A percentile compares a stretch with the other conserved stretches of the same genome.
Conservation (phyloP, 1,284 basidiomycete species). For the Apiotrichum gracile region DNA sequence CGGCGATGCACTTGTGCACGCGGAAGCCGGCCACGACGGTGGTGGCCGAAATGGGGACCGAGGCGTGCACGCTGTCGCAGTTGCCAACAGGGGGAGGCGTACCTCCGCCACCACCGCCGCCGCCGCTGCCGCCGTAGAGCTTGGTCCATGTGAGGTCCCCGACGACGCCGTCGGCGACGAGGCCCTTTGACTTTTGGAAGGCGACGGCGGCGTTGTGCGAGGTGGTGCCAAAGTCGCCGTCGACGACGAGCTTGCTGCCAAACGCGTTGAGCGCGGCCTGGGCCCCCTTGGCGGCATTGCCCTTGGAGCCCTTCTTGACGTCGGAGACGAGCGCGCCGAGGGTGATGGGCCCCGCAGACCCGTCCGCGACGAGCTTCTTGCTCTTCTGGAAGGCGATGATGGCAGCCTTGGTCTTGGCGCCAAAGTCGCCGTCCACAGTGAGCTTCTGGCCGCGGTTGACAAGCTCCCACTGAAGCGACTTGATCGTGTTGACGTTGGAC, state of each 20-base stretch:
- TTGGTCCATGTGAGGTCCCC: constrained; percentile 2
- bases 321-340: constrained; percentile 3
- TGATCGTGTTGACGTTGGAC: not conserved
- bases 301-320: not conserved
- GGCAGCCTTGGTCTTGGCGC: not conserved
- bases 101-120: not conserved
- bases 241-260: not conserved
- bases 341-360: not conserved
- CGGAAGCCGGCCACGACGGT: not conserved
- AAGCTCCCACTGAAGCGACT: constrained; percentile 5
- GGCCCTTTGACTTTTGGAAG: not conserved
- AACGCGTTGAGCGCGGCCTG: not conserved
- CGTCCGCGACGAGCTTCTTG: not conserved
- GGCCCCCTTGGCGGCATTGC: not conserved
- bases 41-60: not conserved
- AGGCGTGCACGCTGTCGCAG: not conserved
- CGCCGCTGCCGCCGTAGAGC: constrained; percentile 1
- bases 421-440: constrained; percentile 2
- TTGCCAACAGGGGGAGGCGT: not conserved
- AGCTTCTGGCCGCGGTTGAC: not conserved
- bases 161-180: constrained; percentile 1
- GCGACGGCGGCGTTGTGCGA: not conserved
- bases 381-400: constrained; percentile 1
- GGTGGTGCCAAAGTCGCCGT: constrained; percentile 4
- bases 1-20: constrained; percentile 1